Percentiles rank a stretch among this genome's conserved stretches.
Evolutionary conservation across 371 early-diverging fungal genomes (phyloP).

Genomic region (Conidiobolus incongruus): DNA sequence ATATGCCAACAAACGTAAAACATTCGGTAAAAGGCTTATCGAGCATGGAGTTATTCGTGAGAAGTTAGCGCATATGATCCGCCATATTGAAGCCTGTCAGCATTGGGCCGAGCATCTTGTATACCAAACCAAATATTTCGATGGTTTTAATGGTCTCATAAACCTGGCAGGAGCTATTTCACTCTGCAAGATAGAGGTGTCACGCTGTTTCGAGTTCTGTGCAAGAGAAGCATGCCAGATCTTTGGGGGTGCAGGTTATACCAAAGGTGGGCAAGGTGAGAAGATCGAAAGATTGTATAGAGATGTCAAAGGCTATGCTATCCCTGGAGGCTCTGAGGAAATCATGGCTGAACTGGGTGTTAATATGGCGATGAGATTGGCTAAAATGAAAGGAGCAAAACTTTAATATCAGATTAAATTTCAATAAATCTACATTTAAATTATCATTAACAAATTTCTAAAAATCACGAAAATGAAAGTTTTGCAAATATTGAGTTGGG

Average conservation of each 20-base stretch:
- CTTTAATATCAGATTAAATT: too few species aligned
- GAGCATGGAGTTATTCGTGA: too few species aligned
- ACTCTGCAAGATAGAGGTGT: constrained; percentile 60
- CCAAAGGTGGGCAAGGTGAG: constrained; percentile 61
- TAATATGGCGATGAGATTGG: constrained; percentile 46
- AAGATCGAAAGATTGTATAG: constrained; percentile 67
- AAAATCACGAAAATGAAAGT: too few species aligned
- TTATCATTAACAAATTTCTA: too few species aligned
- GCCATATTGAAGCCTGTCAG: constrained; percentile 70
- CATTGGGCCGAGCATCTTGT: constrained; percentile 54
- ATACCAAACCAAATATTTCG: constrained; percentile 41
- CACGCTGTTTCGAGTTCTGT: constrained; percentile 68
- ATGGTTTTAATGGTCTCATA: constrained; percentile 30
- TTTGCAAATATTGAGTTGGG: too few species aligned
- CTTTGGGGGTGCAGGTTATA: constrained; percentile 71
- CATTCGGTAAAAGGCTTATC: too few species aligned
- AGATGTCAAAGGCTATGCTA: constrained; percentile 66
- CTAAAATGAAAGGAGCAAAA: constrained; percentile 30
- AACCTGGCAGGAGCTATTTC: constrained; percentile 77
- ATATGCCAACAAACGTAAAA: constrained; percentile 69
- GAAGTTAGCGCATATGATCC: too few species aligned
- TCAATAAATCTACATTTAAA: too few species aligned
- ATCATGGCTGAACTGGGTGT: constrained; percentile 59
- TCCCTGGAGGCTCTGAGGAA: constrained; percentile 78
- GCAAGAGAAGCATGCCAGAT: constrained; percentile 81